Base-by-base conservation (phyloP, 108 stramenopile genomes). In the Fistulifera pelliculosa region DNA sequence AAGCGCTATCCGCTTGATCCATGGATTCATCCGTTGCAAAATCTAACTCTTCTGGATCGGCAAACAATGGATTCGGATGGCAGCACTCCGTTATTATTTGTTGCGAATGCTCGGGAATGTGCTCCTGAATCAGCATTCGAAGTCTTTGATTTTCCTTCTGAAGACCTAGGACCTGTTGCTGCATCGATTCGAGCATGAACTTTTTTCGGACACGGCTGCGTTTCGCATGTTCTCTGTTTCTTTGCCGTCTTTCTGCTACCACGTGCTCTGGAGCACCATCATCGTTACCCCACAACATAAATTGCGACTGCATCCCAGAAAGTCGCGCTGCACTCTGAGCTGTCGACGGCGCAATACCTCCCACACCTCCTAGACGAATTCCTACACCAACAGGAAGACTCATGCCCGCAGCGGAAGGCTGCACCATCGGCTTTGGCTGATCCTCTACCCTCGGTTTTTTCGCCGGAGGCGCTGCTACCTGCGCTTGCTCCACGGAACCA, bases 221-320 rank as follows among this genome's bases (percentile, higher is more conserved):
- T 59, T 96, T 96, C 0, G 97, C 97, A 64, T 98, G 97, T 72
- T 98, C 97, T 38, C 97, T 68, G 59, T 98, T 98, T 26, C 95
- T 62, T 74, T 87, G 83, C 22, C 95, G 75, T 48, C 88, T 70
- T 64, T 93, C 87, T 7, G 83, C 83, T 38, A 27, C 53, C 31
- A 27, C 56, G 8, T 41, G 39, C n/a, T 55, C 15, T 11, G 21
- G 28, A 19, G 15, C 52, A 26, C 52, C 42, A 41, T 54, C 42
- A 31, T 55, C 56, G 22, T 48, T 64, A 14, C 58, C 56, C 69
- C 68, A 65, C 52, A 69, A 42, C 18, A 56, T 44, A 42, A 38
- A 49, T 40, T 52, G 49, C 28, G 58, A 59, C 15, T 40, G 66
- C 2, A 38, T 48, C 39, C 59, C 64, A 18, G 59, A 26, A 6